Conservation (phyloP, 2,329 filamentous ascomycete species). For the Hysterium pulicare region DNA sequence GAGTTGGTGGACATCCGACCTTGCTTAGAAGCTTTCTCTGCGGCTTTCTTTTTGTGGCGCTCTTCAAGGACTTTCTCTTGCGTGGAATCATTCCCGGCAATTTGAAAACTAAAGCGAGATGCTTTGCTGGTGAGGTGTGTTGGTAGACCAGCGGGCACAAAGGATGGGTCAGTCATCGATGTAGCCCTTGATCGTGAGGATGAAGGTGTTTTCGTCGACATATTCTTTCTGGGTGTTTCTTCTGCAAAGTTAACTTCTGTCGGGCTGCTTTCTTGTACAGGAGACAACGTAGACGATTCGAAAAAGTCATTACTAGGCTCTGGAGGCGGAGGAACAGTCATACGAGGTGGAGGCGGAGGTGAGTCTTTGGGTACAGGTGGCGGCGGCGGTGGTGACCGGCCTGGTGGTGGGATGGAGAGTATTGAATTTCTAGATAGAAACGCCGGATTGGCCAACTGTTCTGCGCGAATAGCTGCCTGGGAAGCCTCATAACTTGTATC, state of each 20-base stretch:
- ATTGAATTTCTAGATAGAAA: conserved; percentile 46
- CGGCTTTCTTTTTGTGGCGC: conserved; percentile 63
- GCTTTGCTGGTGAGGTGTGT: conserved; percentile 61
- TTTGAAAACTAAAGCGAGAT: conserved; percentile 78
- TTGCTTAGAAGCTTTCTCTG: conserved; percentile 54
- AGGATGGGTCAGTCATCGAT: conserved; percentile 35
- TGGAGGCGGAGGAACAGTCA: conserved; percentile 6
- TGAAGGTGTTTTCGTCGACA: conserved; percentile 35
- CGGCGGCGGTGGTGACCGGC: conserved; percentile 17
- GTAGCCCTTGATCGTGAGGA: conserved; percentile 34
- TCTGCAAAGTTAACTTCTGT: conserved; percentile 17
- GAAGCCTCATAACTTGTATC: conserved; percentile 40
- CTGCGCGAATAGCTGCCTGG: conserved; percentile 44
- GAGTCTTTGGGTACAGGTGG: conserved; percentile 16
- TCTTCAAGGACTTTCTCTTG: conserved; percentile 71
- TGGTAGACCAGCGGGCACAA: conserved; percentile 36
- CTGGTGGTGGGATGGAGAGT: conserved; percentile 23
- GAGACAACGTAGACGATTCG: conserved; percentile 27
- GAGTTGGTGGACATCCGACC: conserved; percentile 32
- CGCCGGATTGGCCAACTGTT: conserved; percentile 46
- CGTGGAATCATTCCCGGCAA: conserved; percentile 64
- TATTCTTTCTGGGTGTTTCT: conserved; percentile 26
- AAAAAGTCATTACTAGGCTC: conserved; percentile 20
- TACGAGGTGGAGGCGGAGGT: conserved; percentile 2
- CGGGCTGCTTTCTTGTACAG: conserved; percentile 32